A percentile compares a stretch with the other conserved stretches of the same genome.
Evolutionary conservation across 192 early-diverging fungal species (phyloP).

Genomic region (Chytriomyces hyalinus): DNA sequence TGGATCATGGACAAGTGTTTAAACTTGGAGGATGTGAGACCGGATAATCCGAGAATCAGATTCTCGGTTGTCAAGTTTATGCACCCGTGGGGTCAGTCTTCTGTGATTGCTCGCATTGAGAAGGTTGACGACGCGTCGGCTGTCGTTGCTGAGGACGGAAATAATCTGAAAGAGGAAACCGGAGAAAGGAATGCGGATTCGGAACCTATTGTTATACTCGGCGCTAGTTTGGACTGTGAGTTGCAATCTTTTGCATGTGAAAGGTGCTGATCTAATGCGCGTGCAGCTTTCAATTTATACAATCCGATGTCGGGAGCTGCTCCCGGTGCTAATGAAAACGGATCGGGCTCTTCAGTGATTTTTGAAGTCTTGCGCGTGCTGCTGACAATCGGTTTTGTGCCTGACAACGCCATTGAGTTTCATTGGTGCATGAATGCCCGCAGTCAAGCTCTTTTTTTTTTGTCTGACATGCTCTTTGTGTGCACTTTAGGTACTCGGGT

Average conservation of each 20-base stretch:
- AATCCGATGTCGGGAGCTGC: constrained; percentile 4
- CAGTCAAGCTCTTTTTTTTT: no score
- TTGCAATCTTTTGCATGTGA: not conserved
- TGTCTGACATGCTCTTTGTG: not conserved
- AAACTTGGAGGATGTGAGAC: not conserved
- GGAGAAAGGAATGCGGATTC: not conserved
- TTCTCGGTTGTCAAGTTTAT: not conserved
- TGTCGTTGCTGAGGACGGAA: not conserved
- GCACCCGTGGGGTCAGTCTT: not conserved
- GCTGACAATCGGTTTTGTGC: not conserved
- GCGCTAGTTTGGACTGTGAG: not conserved
- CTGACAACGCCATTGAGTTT: not conserved
- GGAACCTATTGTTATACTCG: constrained; percentile 2
- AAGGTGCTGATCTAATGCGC: not conserved
- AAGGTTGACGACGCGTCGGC: not conserved
- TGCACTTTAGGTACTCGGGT: constrained; percentile 1
- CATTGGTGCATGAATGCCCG: no score
- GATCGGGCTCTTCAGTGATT: not conserved
- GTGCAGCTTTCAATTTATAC: constrained; percentile 1
- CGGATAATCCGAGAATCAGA: not conserved
- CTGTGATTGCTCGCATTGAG: constrained; percentile 19
- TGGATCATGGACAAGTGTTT: not conserved
- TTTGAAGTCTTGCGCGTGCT: not conserved
- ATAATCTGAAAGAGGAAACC: not conserved
- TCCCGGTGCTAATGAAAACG: not conserved